phyloP scores from a whole-genome alignment of 345 rosid genomes.

The Erodium maritimum region DNA sequence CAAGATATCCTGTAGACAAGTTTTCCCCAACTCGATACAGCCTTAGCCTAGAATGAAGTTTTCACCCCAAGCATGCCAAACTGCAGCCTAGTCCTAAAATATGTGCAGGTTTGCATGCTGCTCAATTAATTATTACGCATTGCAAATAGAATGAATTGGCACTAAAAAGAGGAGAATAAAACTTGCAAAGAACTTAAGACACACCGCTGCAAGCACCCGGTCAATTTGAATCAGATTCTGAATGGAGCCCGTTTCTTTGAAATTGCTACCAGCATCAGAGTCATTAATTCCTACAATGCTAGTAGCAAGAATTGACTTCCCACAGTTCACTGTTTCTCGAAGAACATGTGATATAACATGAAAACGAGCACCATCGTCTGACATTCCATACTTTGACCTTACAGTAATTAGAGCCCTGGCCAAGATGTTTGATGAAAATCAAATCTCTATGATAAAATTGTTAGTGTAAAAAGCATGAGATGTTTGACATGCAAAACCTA shows the following conservation, averaged over 20 bases:
- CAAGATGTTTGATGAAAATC: conserved; percentile 13
- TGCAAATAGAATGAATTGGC: neutral
- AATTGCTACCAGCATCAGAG: conserved; percentile 43
- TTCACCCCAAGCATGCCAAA: neutral
- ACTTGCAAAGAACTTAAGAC: conserved; percentile 12
- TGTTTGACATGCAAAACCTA: neutral
- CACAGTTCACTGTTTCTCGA: conserved; percentile 74
- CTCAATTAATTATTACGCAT: neutral
- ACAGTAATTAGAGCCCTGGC: conserved; percentile 69
- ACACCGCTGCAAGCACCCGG: conserved; percentile 68
- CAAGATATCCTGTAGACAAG: too few species aligned
- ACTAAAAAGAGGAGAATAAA: neutral
- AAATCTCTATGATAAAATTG: conserved; percentile 5
- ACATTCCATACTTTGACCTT: conserved; percentile 61
- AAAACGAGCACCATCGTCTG: conserved; percentile 84
- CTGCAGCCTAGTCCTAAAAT: neutral
- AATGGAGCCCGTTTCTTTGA: conserved; percentile 52
- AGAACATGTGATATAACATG: conserved; percentile 85
- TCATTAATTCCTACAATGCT: conserved; percentile 68
- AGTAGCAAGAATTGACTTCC: conserved; percentile 71
- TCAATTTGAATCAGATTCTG: conserved; percentile 81
- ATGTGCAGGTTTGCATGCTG: neutral
- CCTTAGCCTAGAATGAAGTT: neutral
- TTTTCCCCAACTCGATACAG: neutral
- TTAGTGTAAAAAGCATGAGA: neutral